Conservation (phyloP, 2,329 filamentous ascomycete genomes). For the Pyrenophora graminea region DNA sequence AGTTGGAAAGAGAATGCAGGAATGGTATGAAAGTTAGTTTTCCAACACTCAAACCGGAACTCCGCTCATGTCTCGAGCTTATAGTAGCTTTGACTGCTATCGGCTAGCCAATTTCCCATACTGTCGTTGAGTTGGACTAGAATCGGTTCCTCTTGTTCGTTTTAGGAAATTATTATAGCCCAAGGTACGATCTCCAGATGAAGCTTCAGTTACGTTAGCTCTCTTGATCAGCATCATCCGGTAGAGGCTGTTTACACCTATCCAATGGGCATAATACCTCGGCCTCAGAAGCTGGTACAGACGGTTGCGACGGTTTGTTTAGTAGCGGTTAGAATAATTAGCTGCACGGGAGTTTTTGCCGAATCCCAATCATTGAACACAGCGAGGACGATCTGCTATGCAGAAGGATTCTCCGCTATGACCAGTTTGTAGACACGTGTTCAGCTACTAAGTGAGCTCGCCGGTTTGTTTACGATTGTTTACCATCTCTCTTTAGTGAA, state of each 20-base stretch:
- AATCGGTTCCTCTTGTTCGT: not conserved
- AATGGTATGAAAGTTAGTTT: too few relatives aligned
- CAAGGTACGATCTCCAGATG: not conserved
- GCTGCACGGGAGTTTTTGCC: not conserved
- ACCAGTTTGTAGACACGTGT: not conserved
- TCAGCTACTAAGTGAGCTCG: not conserved
- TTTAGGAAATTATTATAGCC: not conserved
- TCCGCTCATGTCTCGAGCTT: too few relatives aligned
- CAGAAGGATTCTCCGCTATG: not conserved
- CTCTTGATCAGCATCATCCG: too few relatives aligned
- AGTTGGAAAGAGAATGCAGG: too few relatives aligned
- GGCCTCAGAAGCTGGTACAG: too few relatives aligned
- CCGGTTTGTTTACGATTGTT: not conserved
- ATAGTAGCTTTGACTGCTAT: too few relatives aligned
- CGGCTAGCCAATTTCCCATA: too few relatives aligned
- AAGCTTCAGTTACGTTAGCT: not conserved
- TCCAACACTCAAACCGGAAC: too few relatives aligned
- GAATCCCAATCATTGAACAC: not conserved
- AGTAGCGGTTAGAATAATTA: not conserved
- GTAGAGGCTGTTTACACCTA: not conserved
- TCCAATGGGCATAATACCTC: not conserved
- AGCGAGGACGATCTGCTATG: not conserved
- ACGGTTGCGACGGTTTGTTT: not conserved
- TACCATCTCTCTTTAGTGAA: too few relatives aligned
- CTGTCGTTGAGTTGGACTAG: too few relatives aligned